Evolutionary conservation across 805 yeast genomes (phyloP), one percentile per base, ranked within the genome.

Genomic region (Saturnispora gosingensis): DNA sequence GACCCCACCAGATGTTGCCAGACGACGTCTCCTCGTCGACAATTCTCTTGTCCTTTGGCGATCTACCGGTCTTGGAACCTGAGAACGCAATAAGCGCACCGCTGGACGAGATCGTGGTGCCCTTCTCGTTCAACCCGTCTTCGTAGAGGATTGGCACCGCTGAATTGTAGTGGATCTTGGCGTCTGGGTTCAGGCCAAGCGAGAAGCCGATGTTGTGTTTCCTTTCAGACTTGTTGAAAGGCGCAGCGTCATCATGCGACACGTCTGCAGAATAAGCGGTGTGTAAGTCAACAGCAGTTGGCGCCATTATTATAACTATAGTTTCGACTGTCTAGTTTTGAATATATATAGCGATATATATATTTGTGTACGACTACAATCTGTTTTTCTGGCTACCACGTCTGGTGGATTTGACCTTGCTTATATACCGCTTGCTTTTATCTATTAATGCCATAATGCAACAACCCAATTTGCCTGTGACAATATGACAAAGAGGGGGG

Each of bases 1-100:
- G 98, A 25, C 99, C 99, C 99, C 99, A 91, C 99, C 99, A 91
- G 61, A 91, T 81, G 65, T 90, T 75, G 53, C 87, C 78, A 54
- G 78, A 72, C 39, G 97, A 88, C 48, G 93, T 77, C 61, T 80
- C 85, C 75, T 93, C 98, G 63, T 90, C 97, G 56, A 91, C 97
- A 68, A 91, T 88, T 74, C 99, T 86, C 72, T 91, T 91, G 74
- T 91, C 99, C 75, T 86, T 87, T 68, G 99, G 99, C 35, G 97
- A 91, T 73, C 99, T 85, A 64, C 99, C 99, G 51, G 98, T 91
- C 74, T 91, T 91, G 59, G 80, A 74, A 66, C 99, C 99, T 20
- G 97, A 88, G 73, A 81, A 90, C 46, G 99, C 98, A 71, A 91
- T 85, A 59, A 91, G 77, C 46, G 98, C 97, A 67, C 99, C 99